Base-by-base conservation (phyloP, 768 basidiomycete species). In the Multifurca ochricompacta region DNA sequence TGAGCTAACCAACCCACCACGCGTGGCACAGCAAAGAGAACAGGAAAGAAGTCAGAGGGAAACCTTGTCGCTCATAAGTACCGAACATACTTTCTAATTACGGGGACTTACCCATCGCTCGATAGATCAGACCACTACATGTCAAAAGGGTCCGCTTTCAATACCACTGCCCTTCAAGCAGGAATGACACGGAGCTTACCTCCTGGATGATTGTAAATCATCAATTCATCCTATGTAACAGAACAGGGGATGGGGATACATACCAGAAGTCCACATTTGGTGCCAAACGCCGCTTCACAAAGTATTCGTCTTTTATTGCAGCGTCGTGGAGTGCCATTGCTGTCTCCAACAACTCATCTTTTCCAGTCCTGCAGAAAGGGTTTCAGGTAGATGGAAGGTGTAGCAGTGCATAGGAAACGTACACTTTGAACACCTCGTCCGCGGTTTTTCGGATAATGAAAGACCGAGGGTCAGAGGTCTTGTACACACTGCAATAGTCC, bases 11-110 rank as follows among this genome's bases (percentile, higher is more conserved):
- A 94, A 18, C 92, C 91, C 25, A 91, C 90, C 7, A 95, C 90
- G 19, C 92, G 81, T 1, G 92, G 92, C 2, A 95, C 91, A 18
- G 85, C 91, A 64, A 95, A 95, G 30, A 95, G 72, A 19, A 95
- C 91, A 0, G 92, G 91, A 81, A 93, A 94, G 69, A 88, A 94
- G 71, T 95, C 92, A 88, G 76, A 2, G 92, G 92, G 77, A 94
- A 94, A 40, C 91, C 88, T 88, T 58, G 16, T n/a, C 44, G 30
- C 31, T 27, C n/a, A 30, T 35, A 19, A 42, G 48, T 7, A 42
- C 18, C 39, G 28, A 59, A 55, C 32, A 60, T 48, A 36, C 16
- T 10, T 25, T 28, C 36, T 4, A 56, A 52, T 28, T 9, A 25
- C 25, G 23, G 35, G 54, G 58, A 63, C 75, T 59, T 59, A 89